These are phyloP conservation scores for Dimocarpus longan DNA, from an alignment of 345 rosid genomes.

Conservation along the genomic window DNA sequence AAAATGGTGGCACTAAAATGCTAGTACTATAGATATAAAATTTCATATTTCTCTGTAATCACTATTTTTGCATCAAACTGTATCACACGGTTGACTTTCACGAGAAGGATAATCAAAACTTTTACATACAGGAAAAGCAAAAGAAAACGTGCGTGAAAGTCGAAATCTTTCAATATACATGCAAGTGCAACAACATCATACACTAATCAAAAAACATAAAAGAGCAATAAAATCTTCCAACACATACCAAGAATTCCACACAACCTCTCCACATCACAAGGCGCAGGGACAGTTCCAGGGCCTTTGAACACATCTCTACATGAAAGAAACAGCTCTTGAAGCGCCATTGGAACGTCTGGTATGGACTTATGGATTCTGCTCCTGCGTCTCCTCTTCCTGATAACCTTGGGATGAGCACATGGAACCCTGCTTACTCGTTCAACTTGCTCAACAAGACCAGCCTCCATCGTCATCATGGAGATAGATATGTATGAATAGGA, in stretches of 20 bases:
- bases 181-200: neutral
- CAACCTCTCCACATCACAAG: conserved; percentile 43
- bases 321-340: conserved; percentile 52
- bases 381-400: conserved; percentile 38
- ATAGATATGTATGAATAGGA: neutral
- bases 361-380: conserved; percentile 2
- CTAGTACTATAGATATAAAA: neutral
- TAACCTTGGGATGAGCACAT: conserved; percentile 25
- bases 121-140: neutral
- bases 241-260: conserved; percentile 54
- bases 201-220: no score
- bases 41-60: no score
- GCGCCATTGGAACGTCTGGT: conserved; percentile 17
- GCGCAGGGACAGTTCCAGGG: conserved; percentile 53
- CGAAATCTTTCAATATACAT: neutral
- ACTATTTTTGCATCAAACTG: neutral
- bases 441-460: conserved; percentile 35
- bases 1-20: neutral
- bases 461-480: conserved; percentile 29
- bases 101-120: neutral
- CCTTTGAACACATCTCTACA: conserved; percentile 58
- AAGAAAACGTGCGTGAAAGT: neutral
- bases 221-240: neutral
- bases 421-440: conserved; percentile 37
- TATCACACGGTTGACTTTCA: neutral